Evolutionary conservation across 2,329 filamentous ascomycete species (phyloP).

Genomic region (Fusarium nygamai): DNA sequence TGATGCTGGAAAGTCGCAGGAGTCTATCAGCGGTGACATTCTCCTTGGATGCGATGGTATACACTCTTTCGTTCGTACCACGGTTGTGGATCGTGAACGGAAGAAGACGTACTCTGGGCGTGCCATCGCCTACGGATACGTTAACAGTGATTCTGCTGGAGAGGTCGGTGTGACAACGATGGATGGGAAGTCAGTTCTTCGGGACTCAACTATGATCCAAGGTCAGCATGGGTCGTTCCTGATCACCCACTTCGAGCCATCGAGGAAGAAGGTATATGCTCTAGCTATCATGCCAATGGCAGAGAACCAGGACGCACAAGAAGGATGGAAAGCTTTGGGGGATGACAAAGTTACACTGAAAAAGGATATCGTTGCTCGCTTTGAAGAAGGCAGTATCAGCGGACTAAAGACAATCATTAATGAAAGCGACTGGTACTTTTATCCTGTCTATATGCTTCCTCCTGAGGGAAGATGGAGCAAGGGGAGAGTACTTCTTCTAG

Average conservation of each 20-base stretch:
- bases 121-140: neutral
- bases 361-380: rapidly evolving
- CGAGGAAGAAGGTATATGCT: rapidly evolving
- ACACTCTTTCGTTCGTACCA: neutral
- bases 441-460: neutral
- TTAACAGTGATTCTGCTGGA: neutral
- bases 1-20: neutral
- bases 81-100: neutral
- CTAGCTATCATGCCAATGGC: neutral
- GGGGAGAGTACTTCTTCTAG: neutral
- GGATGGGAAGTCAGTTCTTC: rapidly evolving
- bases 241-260: neutral
- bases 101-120: neutral
- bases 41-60: neutral
- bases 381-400: rapidly evolving
- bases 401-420: rapidly evolving
- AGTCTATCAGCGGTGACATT: neutral
- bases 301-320: neutral
- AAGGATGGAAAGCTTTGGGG: neutral
- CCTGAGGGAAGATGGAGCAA: neutral
- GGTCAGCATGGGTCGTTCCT: neutral
- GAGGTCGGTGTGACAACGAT: rapidly evolving
- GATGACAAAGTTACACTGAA: neutral
- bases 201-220: rapidly evolving
- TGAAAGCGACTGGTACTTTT: neutral